A percentile compares a stretch with the other conserved stretches of the same genome.
phyloP scores from a whole-genome alignment of 176 grass and related monocot genomes.

The Zoysia pacifica region DNA sequence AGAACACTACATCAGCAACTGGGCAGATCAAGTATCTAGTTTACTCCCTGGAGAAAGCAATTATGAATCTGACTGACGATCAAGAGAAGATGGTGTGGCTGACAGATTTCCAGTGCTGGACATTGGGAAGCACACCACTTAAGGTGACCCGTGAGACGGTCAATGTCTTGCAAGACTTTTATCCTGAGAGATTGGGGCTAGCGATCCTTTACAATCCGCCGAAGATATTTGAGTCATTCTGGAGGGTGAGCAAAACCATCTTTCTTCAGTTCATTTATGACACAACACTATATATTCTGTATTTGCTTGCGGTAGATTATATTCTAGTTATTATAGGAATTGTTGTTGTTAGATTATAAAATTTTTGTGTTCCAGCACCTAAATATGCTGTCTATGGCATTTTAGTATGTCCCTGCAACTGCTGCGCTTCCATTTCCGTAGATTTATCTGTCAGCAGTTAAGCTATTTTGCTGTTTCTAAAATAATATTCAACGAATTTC shows the following conservation, averaged over 20 bases:
- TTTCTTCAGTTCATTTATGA: slow-evolving; percentile 32
- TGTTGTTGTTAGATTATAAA: neutral
- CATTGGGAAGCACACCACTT: slow-evolving; percentile 62
- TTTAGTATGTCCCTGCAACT: too few relatives aligned
- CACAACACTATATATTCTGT: neutral
- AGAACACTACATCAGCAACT: slow-evolving; percentile 66
- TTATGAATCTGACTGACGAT: slow-evolving; percentile 54
- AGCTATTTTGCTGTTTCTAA: neutral
- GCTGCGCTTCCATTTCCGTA: neutral
- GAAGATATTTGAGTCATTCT: slow-evolving; percentile 83
- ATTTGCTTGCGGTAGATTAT: neutral
- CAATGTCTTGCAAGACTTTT: slow-evolving; percentile 72
- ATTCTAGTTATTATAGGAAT: neutral
- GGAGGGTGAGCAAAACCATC: slow-evolving; percentile 48
- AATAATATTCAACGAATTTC: neutral
- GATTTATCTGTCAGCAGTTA: neutral
- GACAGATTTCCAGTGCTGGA: slow-evolving; percentile 76
- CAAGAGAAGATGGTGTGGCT: slow-evolving; percentile 90
- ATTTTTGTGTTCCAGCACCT: too few relatives aligned
- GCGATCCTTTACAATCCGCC: slow-evolving; percentile 85
- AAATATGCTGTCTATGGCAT: neutral
- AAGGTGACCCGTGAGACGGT: slow-evolving; percentile 70
- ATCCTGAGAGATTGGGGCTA: slow-evolving; percentile 76
- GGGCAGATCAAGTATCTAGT: slow-evolving; percentile 84
- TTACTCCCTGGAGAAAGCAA: slow-evolving; percentile 79